A percentile compares a stretch with the other conserved stretches of the same genome.
These are phyloP conservation scores for Suhomyces panamericanus DNA, from an alignment of 1,139 yeast genomes.

Conservation along the genomic window DNA sequence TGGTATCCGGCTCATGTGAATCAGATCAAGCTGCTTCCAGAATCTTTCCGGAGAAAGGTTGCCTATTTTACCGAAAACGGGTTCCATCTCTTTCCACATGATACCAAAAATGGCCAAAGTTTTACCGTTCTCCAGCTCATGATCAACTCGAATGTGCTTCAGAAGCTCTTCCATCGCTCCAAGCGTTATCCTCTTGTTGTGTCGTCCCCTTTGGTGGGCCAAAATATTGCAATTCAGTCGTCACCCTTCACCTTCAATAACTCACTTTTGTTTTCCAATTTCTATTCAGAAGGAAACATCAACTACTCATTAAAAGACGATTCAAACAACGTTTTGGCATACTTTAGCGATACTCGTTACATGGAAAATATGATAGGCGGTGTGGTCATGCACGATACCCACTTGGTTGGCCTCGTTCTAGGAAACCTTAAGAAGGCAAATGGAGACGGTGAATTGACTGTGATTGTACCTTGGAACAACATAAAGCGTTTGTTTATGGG, in stretches of 20 bases:
- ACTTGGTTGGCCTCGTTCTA: constrained; percentile 49
- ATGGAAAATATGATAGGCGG: constrained; percentile 72
- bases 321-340: constrained; percentile 11
- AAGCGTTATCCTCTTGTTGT: not conserved
- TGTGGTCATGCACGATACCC: constrained; percentile 25
- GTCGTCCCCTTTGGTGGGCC: constrained; percentile 8
- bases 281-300: constrained; percentile 47
- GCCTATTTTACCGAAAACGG: constrained; percentile 25
- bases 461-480: constrained; percentile 51
- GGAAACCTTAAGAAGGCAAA: constrained; percentile 51
- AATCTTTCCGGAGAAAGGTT: constrained; percentile 10
- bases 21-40: constrained; percentile 7
- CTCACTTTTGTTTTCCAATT: constrained; percentile 54
- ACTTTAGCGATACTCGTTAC: constrained; percentile 54
- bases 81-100: constrained; percentile 32
- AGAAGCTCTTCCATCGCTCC: constrained; percentile 24
- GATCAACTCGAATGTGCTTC: not conserved
- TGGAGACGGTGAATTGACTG: constrained; percentile 62
- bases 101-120: constrained; percentile 13
- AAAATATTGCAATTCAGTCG: constrained; percentile 31
- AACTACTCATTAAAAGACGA: constrained; percentile 24
- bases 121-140: constrained; percentile 1
- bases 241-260: constrained; percentile 63
- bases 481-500: not conserved
- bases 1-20: constrained; percentile 24